Base-by-base conservation (phyloP, 2,329 filamentous ascomycete genomes). In the Fusarium sp. region DNA sequence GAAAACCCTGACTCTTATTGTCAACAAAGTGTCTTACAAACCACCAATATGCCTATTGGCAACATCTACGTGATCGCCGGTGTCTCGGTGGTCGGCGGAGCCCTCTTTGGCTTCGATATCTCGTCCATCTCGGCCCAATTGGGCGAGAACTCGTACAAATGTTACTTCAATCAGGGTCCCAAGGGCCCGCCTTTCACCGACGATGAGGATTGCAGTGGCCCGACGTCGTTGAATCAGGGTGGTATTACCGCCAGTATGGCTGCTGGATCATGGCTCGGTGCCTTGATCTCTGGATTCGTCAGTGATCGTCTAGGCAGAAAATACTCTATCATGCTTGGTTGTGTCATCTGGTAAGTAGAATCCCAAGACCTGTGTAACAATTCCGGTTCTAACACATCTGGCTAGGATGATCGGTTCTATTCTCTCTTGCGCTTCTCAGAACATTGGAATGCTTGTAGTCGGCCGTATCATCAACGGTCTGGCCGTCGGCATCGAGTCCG, bases 401-500 rank as follows among this genome's bases (percentile, higher is more conserved):
- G 3, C 2, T 39, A 86, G 84, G 84, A 64, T 84, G 5, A 67
- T 87, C 57, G 85, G 85, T 5, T 86, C 83, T 4, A 78, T 81
- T 53, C 73, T 87, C 51, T 76, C 78, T 38, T 82, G 79, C 57
- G 84, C 84, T 28, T 75, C 83, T 1, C 79, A 83, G 47, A 83
- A 84, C 71, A 82, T 69, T 13, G 67, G 67, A 7, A 69, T 69
- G 67, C 43, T 69, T 5, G 57, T 87, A 50, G 82, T 82, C 28
- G 87, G 85, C 15, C 85, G 87, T 57, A 81, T 91, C 71, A 84
- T 92, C 79, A 92, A 91, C 77, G 90, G 90, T 19, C 39, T 85
- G 19, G 52, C 85, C 47, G 89, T 92, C 64, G 90, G 90, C 73
- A 90, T 91, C 83, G 75, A 76, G 1, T 91, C 89, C 19, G 88